These are phyloP conservation scores for Diaporthe capsici DNA, from an alignment of 2,329 filamentous ascomycete genomes.

Conservation along the genomic window DNA sequence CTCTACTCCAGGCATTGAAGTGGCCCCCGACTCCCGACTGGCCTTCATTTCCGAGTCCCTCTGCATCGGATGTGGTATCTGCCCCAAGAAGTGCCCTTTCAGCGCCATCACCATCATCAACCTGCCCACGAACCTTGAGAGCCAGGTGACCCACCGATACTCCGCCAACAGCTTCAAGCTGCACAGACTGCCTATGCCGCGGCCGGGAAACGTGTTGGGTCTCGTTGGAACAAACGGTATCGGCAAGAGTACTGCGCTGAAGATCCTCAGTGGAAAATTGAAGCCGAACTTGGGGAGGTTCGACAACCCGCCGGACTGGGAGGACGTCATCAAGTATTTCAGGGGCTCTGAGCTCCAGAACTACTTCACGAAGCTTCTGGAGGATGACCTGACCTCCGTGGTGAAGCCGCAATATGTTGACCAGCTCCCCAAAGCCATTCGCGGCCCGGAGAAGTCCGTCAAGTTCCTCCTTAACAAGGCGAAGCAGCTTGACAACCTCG, in stretches of 20 bases:
- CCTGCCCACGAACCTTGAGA: constrained; percentile 98
- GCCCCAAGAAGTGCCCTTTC: constrained; percentile 99
- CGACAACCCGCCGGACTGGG: constrained; percentile 98
- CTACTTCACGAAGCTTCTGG: constrained; percentile 98
- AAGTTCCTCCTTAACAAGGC: constrained; percentile 83
- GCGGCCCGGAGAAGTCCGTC: constrained; percentile 84
- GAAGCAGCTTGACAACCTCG: constrained; percentile 81
- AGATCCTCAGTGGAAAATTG: constrained; percentile 97
- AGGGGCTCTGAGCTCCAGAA: constrained; percentile 98
- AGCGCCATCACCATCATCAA: constrained; percentile 99
- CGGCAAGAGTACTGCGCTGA: constrained; percentile 99
- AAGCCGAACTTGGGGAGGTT: constrained; percentile 97
- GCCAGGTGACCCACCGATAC: constrained; percentile 97
- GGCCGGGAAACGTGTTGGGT: constrained; percentile 94
- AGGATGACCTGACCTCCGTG: constrained; percentile 96
- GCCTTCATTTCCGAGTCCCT: constrained; percentile 98
- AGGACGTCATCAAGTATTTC: constrained; percentile 98
- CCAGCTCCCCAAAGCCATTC: constrained; percentile 94
- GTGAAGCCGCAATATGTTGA: constrained; percentile 99
- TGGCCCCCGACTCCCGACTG: constrained; percentile 87
- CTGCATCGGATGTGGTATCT: constrained; percentile 99
- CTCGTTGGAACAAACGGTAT: constrained; percentile 99
- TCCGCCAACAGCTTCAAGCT: constrained; percentile 99
- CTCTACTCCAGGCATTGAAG: constrained; percentile 98
- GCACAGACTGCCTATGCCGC: constrained; percentile 89